These are phyloP conservation scores for Phytophthora cryptogea DNA, from an alignment of 352 stramenopile genomes.

Conservation along the genomic window DNA sequence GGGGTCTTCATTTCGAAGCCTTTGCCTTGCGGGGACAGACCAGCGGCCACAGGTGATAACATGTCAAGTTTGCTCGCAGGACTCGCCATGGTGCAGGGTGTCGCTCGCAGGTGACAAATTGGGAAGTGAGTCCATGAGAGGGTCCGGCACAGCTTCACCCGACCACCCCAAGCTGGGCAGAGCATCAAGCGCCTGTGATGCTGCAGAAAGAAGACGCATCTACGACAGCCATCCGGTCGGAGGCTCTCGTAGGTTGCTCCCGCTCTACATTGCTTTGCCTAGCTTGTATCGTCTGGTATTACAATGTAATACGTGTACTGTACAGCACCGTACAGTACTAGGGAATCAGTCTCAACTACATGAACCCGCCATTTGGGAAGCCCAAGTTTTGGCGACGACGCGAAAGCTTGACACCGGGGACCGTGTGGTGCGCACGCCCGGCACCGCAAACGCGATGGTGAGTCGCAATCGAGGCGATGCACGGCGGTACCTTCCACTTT, in stretches of 20 bases:
- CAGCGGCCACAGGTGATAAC: slow-evolving; percentile 23
- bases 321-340: no score
- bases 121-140: slow-evolving; percentile 20
- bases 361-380: slow-evolving; percentile 5
- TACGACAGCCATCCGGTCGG: slow-evolving; percentile 22
- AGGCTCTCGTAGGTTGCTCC: slow-evolving; percentile 19
- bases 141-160: slow-evolving; percentile 9
- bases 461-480: slow-evolving; percentile 30
- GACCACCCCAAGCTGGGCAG: neutral
- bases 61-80: no score
- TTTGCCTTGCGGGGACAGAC: slow-evolving; percentile 25
- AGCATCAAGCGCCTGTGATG: slow-evolving; percentile 6
- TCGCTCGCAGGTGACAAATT: slow-evolving; percentile 15
- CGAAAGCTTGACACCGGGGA: slow-evolving; percentile 25
- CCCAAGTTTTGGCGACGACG: slow-evolving; percentile 11
- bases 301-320: no score
- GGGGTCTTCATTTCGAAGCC: slow-evolving; percentile 40
- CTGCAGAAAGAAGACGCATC: slow-evolving; percentile 8
- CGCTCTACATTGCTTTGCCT: slow-evolving; percentile 33
- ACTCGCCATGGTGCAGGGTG: neutral
- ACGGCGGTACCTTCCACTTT: slow-evolving; percentile 14
- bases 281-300: slow-evolving; percentile 34
- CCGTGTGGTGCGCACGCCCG: slow-evolving; percentile 26
- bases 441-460: slow-evolving; percentile 28
- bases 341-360: neutral